phyloP scores from a whole-genome alignment of 2,329 filamentous ascomycete species.

The Claviceps arundinis region DNA sequence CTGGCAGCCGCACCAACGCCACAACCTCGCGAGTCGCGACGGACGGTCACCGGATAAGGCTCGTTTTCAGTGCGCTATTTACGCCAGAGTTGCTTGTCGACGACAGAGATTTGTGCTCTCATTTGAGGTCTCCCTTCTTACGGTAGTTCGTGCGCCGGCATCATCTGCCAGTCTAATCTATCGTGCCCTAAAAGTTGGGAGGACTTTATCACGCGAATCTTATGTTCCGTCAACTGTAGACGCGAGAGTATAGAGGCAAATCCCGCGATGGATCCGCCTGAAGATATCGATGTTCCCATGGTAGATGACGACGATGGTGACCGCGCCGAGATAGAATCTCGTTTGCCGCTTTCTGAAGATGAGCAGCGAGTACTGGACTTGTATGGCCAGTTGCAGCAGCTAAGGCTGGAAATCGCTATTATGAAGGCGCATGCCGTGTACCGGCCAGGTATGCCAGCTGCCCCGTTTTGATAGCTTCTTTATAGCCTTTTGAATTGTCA shows the following conservation, averaged over 20 bases:
- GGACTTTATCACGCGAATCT: neutral
- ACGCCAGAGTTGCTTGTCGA: neutral
- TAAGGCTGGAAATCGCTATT: constrained; percentile 59
- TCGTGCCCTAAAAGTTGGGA: neutral
- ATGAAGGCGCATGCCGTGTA: constrained; percentile 36
- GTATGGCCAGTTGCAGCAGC: constrained; percentile 57
- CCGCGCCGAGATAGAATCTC: constrained; percentile 19
- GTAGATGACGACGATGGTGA: constrained; percentile 6
- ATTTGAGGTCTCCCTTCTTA: neutral
- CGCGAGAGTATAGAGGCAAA: neutral
- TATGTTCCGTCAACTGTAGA: neutral
- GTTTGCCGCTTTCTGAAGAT: constrained; percentile 46
- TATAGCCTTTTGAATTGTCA: too few relatives aligned
- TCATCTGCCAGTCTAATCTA: neutral
- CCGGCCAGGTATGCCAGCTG: constrained; percentile 18
- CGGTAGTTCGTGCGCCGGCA: neutral
- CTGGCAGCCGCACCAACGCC: neutral
- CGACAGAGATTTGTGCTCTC: neutral
- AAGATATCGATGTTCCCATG: constrained; percentile 19
- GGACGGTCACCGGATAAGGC: neutral
- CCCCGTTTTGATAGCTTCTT: neutral
- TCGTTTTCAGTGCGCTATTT: neutral
- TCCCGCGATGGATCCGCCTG: neutral
- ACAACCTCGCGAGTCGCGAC: neutral
- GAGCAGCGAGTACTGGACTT: constrained; percentile 56